Conservation (phyloP, 306 rosid species). For the Erythrophleum fordii region DNA sequence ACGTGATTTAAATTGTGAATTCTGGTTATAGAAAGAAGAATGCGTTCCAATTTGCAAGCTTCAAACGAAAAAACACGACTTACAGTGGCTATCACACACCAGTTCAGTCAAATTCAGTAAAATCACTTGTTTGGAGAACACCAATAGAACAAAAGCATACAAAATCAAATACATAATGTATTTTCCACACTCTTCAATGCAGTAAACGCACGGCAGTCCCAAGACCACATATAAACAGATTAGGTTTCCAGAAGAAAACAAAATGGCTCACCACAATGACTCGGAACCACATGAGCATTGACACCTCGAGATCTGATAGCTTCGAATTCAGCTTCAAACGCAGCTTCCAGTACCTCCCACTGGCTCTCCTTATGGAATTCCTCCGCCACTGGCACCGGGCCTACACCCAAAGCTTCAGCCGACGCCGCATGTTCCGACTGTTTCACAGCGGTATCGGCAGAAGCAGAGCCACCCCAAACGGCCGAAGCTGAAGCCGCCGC, state of each 20-base stretch:
- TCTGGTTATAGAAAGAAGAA: not conserved
- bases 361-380: conserved; percentile 58
- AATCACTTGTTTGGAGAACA: conserved; percentile 31
- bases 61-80: conserved; percentile 8
- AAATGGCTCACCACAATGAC: conserved; percentile 77
- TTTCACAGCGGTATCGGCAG: conserved; percentile 50
- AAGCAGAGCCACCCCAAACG: not conserved
- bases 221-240: conserved; percentile 11
- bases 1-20: conserved; percentile 2
- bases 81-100: not conserved
- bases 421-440: conserved; percentile 36
- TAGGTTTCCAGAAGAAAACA: conserved; percentile 41
- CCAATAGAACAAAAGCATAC: no score
- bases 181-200: no score
- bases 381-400: conserved; percentile 48
- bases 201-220: conserved; percentile 3
- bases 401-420: conserved; percentile 32
- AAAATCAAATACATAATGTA: no score
- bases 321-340: conserved; percentile 73
- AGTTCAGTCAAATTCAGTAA: not conserved
- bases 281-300: conserved; percentile 78
- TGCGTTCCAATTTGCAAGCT: not conserved
- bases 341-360: conserved; percentile 70
- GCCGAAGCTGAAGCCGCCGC: conserved; percentile 4
- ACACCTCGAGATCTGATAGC: conserved; percentile 79